Evolutionary conservation across 805 yeast genomes (phyloP).

Genomic region (Candida incommunis): DNA sequence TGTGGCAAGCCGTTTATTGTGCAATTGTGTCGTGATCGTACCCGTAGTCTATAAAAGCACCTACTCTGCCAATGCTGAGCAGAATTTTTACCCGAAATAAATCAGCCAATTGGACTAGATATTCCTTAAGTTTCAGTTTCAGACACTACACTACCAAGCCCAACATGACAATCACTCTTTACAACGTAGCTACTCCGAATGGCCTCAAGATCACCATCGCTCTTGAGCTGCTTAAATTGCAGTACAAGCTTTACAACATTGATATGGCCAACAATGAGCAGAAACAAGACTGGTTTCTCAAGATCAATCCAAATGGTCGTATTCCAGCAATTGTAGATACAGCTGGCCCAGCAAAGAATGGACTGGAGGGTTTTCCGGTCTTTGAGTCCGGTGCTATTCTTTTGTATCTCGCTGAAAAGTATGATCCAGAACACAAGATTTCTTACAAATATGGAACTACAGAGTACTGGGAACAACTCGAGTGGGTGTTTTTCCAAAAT

Average conservation of each 20-base stretch:
- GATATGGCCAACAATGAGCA: constrained; percentile 31
- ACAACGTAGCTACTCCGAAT: constrained; percentile 30
- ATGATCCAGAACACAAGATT: constrained; percentile 38
- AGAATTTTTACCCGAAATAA: no score
- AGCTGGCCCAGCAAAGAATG: constrained; percentile 20
- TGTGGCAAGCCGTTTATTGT: no score
- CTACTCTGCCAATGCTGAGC: no score
- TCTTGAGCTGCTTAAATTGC: constrained; percentile 20
- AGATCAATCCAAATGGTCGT: constrained; percentile 48
- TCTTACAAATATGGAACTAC: constrained; percentile 23
- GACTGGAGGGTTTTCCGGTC: constrained; percentile 27
- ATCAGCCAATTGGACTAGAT: no score
- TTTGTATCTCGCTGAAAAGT: constrained; percentile 43
- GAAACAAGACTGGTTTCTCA: constrained; percentile 42
- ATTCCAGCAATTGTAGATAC: constrained; percentile 38
- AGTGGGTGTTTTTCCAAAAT: constrained; percentile 42
- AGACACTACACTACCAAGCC: no score
- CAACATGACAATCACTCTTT: constrained; percentile 16
- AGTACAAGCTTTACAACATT: constrained; percentile 25
- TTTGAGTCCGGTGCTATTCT: constrained; percentile 52
- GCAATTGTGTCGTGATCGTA: no score
- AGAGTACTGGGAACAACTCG: constrained; percentile 29
- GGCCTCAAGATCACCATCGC: constrained; percentile 27
- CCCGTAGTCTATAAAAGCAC: no score
- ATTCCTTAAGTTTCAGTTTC: no score